These are phyloP conservation scores for Quercus phellos DNA, from an alignment of 331 rosid genomes.

Conservation along the genomic window DNA sequence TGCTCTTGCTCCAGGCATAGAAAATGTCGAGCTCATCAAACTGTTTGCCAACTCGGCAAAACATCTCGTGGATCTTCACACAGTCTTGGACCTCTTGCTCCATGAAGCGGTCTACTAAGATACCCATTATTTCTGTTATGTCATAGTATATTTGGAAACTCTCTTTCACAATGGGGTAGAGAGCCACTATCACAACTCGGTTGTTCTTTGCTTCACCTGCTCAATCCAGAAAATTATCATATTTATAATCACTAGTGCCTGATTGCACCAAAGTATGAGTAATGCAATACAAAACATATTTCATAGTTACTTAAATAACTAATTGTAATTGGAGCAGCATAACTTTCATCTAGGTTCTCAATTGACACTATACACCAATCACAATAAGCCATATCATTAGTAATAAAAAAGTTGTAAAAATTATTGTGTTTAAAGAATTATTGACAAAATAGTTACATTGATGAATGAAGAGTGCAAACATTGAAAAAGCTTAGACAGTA, in stretches of 20 bases:
- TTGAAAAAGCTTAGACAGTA: too few relatives aligned
- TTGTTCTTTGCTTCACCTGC: constrained; percentile 69
- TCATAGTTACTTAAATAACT: too few relatives aligned
- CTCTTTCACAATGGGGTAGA: constrained; percentile 66
- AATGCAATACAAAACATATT: too few relatives aligned
- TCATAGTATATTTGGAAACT: constrained; percentile 69
- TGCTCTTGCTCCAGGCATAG: constrained; percentile 61
- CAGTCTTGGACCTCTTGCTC: constrained; percentile 55
- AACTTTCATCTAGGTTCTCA: too few relatives aligned
- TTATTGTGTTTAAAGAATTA: too few relatives aligned
- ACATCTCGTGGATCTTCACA: constrained; percentile 59
- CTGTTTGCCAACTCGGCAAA: constrained; percentile 76
- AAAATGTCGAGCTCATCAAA: constrained; percentile 70
- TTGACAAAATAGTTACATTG: too few relatives aligned
- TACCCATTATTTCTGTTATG: constrained; percentile 49
- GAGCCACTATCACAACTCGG: constrained; percentile 69
- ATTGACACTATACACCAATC: too few relatives aligned
- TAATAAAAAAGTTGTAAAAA: too few relatives aligned
- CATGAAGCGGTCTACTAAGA: constrained; percentile 62
- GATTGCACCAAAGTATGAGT: neutral
- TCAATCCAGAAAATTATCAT: constrained; percentile 8
- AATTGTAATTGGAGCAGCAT: too few relatives aligned
- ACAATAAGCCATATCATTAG: too few relatives aligned
- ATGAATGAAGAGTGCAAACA: too few relatives aligned
- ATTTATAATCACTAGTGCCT: neutral